Conservation (phyloP, 129 eudicot genomes). For the Helichrysum umbraculigerum region DNA sequence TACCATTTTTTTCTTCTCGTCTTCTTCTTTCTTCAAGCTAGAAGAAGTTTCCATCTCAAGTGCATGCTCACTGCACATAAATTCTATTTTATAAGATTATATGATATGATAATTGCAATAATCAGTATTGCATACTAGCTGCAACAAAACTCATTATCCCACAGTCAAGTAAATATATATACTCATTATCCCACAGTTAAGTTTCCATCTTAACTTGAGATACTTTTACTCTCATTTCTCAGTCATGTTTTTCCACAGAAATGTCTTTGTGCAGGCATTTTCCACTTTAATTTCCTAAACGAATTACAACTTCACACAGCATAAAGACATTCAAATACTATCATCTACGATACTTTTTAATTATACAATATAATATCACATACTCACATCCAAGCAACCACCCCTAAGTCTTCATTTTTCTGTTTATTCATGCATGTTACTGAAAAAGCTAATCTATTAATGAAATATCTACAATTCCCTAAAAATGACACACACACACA, state of each 20-base stretch:
- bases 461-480: not conserved
- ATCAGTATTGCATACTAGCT: not conserved
- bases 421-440: no score
- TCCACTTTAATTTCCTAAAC: not conserved
- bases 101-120: not conserved
- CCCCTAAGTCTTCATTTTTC: not conserved
- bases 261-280: not conserved
- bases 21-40: conserved; percentile 28
- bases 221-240: no score
- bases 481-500: not conserved
- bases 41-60: conserved; percentile 21
- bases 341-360: no score
- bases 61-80: conserved; percentile 34
- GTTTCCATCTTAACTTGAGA: no score
- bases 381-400: not conserved
- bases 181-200: not conserved
- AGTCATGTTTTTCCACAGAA: not conserved
- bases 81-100: not conserved
- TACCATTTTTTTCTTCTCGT: conserved; percentile 32
- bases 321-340: no score
- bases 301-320: not conserved
- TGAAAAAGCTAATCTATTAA: not conserved
- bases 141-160: not conserved
- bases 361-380: not conserved
- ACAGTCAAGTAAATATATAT: not conserved